Evolutionary conservation across 164 flowering plant genomes (phyloP).

Genomic region (Taxillus chinensis): DNA sequence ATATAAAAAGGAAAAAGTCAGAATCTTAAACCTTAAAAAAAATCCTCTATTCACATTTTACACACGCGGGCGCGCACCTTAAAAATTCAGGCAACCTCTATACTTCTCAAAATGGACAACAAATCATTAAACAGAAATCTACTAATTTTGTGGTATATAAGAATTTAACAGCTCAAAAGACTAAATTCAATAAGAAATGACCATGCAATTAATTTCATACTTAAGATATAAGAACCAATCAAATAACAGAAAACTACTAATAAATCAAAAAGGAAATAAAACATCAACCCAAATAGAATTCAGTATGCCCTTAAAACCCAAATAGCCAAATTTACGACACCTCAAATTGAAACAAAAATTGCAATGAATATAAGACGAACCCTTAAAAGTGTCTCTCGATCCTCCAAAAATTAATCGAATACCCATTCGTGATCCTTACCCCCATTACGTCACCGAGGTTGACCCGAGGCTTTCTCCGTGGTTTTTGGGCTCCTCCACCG

Average conservation of each 20-base stretch:
- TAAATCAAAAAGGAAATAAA: too few species aligned
- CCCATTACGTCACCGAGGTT: conserved; percentile 91
- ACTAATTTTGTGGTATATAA: not conserved
- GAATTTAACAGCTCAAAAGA: not conserved
- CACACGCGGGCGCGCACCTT: not conserved
- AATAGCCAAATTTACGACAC: not conserved
- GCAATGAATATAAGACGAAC: not conserved
- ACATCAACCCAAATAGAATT: too few species aligned
- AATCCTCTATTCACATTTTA: too few species aligned
- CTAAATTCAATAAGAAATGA: not conserved
- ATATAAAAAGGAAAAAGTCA: not conserved
- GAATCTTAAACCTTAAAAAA: too few species aligned
- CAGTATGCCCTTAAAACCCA: not conserved
- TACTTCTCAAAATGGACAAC: not conserved
- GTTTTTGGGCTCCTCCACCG: conserved; percentile 18
- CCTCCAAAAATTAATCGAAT: not conserved
- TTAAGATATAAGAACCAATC: not conserved
- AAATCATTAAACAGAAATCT: not conserved
- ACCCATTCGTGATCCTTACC: conserved; percentile 26
- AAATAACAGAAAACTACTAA: too few species aligned
- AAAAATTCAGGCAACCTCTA: not conserved
- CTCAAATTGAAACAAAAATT: not conserved
- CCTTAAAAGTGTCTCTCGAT: not conserved
- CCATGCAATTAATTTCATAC: not conserved
- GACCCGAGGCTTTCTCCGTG: conserved; percentile 42